A percentile compares a stretch with the other conserved stretches of the same genome.
These are phyloP conservation scores for Solanum commersonii DNA, from an alignment of 257 asterid species.

Conservation along the genomic window DNA sequence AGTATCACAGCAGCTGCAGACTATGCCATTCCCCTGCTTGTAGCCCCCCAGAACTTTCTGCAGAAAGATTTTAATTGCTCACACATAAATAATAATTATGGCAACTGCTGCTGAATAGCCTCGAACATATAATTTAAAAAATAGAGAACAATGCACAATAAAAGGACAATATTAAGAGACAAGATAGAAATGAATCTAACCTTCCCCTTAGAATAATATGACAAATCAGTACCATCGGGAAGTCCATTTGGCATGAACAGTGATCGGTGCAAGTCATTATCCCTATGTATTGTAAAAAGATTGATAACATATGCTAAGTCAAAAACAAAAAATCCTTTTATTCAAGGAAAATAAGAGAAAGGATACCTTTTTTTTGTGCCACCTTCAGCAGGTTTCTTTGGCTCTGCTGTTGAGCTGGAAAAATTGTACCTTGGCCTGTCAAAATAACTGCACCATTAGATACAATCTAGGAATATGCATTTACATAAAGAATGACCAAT, in stretches of 20 bases:
- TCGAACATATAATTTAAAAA: not conserved
- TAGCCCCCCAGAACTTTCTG: slow-evolving; percentile 94
- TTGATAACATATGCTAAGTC: not conserved
- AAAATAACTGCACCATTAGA: slow-evolving; percentile 19
- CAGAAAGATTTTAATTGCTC: slow-evolving; percentile 4
- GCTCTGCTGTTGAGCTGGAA: slow-evolving; percentile 34
- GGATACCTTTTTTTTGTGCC: slow-evolving; percentile 73
- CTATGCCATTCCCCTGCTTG: slow-evolving; percentile 91
- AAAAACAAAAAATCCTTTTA: not conserved
- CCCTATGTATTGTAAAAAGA: slow-evolving; percentile 39
- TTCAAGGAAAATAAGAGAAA: slow-evolving; percentile 1
- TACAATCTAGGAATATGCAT: not conserved
- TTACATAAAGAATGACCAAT: not conserved
- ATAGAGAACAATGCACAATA: not conserved
- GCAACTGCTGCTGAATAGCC: not conserved
- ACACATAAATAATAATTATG: not conserved
- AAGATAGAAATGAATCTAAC: slow-evolving; percentile 23
- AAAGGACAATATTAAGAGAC: not conserved
- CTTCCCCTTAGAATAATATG: slow-evolving; percentile 96
- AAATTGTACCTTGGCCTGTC: slow-evolving; percentile 63
- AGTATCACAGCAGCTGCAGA: slow-evolving; percentile 74
- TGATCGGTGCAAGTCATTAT: slow-evolving; percentile 81
- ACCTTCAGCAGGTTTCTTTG: slow-evolving; percentile 52
- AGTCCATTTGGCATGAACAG: slow-evolving; percentile 97
- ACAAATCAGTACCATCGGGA: slow-evolving; percentile 95